Evolutionary conservation across 169 alveolate species (phyloP).

Genomic region (Plasmodium adleri): DNA sequence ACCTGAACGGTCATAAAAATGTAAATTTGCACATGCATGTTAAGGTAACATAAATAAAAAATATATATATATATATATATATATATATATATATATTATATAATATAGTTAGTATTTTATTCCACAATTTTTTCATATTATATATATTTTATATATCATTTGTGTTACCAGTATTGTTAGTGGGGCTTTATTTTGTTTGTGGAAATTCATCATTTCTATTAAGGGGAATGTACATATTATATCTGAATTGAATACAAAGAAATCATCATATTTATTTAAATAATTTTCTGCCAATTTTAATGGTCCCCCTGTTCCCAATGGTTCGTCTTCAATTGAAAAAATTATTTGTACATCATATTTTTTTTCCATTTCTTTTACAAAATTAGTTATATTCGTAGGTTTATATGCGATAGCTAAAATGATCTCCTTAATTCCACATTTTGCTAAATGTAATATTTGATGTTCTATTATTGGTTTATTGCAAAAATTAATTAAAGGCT

Average conservation of each 20-base stretch:
- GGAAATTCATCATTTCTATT: conserved; percentile 93
- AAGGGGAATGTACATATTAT: conserved; percentile 97
- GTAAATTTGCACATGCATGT: background rate
- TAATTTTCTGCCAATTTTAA: conserved; percentile 91
- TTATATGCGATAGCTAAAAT: conserved; percentile 93
- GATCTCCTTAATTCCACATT: conserved; percentile 90
- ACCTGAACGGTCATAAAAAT: background rate
- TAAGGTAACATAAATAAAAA: background rate
- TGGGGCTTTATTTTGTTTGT: conserved; percentile 91
- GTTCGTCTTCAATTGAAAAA: conserved; percentile 94
- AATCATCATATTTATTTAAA: conserved; percentile 89
- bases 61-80: conserved; percentile 6
- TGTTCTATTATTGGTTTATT: conserved; percentile 95
- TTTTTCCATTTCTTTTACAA: conserved; percentile 85
- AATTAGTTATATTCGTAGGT: conserved; percentile 87
- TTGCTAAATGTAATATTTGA: conserved; percentile 81
- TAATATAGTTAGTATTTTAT: background rate
- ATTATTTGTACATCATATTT: conserved; percentile 92
- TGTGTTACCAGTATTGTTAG: conserved; percentile 89
- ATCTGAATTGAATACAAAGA: conserved; percentile 97
- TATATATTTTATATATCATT: conserved; percentile 14
- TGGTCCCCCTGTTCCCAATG: conserved; percentile 98
- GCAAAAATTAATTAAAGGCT: conserved; percentile 96
- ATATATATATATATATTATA: conserved; percentile 6
- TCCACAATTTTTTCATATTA: background rate